Evolutionary conservation across 306 rosid genomes (phyloP), one percentile per base, ranked within the genome.

Genomic region (Citrullus colocynthis): DNA sequence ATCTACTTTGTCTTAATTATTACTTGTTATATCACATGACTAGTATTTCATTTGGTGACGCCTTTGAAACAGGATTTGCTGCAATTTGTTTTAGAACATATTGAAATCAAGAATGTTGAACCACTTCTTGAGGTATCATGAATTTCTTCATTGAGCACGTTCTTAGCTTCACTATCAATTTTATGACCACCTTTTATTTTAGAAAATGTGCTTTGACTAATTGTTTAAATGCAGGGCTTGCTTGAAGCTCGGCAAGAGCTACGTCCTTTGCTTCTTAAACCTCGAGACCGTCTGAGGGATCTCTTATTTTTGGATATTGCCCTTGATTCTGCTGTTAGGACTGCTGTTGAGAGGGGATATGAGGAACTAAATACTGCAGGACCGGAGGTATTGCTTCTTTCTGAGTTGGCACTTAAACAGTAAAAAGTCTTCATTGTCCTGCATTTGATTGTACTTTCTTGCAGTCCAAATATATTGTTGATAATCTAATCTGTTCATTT

Each of bases 321-420:
- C 78, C 99, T 95, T 78, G 99, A 95, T 87, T 95, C 99, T 79
- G 80, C 97, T 1, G 93, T 95, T 79, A 88, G 99, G 89, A 95
- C 97, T 28, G 97, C 97, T 39, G 81, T 90, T 42, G 99, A 95
- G 85, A 95, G 97, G 83, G 92, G 93, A 67, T 90, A 92, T 3
- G 99, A 91, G 88, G 91, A 85, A 78, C 82, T 95, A 70, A 90
- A 86, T 80, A 85, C 87, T 82, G 92, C 97, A 62, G 91, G 90
- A 76, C 96, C 97, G 32, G 96, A 86, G 93, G 99, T 92, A 81
- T 73, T 72, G 37, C 73, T 76, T 80, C 64, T 69, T 52, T 85
- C 56, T 74, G 60, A 60, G 74, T 54, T 30, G 30, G 28, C 82
- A 42, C 34, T 18, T 51, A 32, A 4, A 42, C 75, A 70, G n/a